Percentiles rank a stretch among this genome's conserved stretches.
Conservation (phyloP, 1,139 yeast genomes). For the Saccharomycopsis crataegensis region DNA sequence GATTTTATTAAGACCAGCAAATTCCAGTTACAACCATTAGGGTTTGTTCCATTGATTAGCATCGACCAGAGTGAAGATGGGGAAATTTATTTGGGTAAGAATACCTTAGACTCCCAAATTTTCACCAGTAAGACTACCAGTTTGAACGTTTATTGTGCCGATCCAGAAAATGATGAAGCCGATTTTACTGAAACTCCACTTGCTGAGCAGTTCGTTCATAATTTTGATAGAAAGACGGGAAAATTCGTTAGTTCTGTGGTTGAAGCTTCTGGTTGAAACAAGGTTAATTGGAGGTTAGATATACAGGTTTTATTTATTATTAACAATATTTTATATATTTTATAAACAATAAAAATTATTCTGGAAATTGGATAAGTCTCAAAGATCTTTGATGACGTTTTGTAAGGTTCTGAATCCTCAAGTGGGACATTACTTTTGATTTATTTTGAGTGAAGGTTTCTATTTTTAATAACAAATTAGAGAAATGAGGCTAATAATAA, state of each 20-base stretch:
- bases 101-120: slow-evolving; percentile 62
- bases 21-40: slow-evolving; percentile 81
- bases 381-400: too few relatives aligned
- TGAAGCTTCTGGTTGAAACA: slow-evolving; percentile 45
- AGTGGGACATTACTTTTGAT: too few relatives aligned
- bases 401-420: too few relatives aligned
- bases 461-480: too few relatives aligned
- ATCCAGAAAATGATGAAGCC: slow-evolving; percentile 45
- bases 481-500: too few relatives aligned
- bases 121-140: slow-evolving; percentile 82
- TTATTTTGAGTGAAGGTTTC: too few relatives aligned
- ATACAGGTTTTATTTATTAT: too few relatives aligned
- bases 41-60: slow-evolving; percentile 71
- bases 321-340: too few relatives aligned
- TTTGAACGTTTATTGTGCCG: slow-evolving; percentile 74
- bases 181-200: slow-evolving; percentile 71
- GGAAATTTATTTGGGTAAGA: slow-evolving; percentile 65
- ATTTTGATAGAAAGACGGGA: slow-evolving; percentile 34
- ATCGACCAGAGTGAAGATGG: slow-evolving; percentile 89
- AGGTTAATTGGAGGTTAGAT: too few relatives aligned
- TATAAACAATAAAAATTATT: too few relatives aligned
- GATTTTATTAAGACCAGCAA: slow-evolving; percentile 77
- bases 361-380: too few relatives aligned
- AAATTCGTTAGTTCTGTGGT: slow-evolving; percentile 44
- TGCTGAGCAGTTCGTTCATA: slow-evolving; percentile 84